Percentiles rank a stretch among this genome's conserved stretches.
phyloP scores from a whole-genome alignment of 768 basidiomycete genomes.

The Mycena vulgaris region DNA sequence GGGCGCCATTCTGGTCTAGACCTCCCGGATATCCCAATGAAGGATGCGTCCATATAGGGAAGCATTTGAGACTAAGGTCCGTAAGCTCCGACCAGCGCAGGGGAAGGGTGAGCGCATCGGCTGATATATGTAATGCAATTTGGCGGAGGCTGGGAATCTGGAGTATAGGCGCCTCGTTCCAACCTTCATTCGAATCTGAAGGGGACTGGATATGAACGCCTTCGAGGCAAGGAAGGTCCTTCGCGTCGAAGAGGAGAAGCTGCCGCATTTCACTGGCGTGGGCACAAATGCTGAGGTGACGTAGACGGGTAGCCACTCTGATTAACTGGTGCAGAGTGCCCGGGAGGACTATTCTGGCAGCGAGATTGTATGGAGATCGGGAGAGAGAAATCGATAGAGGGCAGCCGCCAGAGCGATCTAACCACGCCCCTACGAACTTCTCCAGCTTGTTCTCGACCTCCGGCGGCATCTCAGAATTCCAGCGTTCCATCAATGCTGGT shows the following conservation, averaged over 20 bases:
- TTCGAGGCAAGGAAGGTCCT: not conserved
- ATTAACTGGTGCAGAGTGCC: not conserved
- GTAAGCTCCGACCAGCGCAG: constrained; percentile 19
- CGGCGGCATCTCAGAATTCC: not conserved
- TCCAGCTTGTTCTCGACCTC: not conserved
- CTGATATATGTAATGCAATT: not conserved
- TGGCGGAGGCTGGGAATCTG: not conserved
- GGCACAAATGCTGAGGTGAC: not conserved
- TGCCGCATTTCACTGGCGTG: not conserved
- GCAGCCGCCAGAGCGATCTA: not conserved
- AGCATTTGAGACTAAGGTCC: not conserved
- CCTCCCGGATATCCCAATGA: not conserved
- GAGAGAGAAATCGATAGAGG: constrained; percentile 7
- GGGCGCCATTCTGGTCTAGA: not conserved
- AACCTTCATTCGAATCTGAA: not conserved
- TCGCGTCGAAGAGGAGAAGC: not conserved
- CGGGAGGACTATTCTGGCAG: not conserved
- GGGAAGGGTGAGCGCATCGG: not conserved
- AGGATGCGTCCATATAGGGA: not conserved
- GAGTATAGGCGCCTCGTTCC: not conserved
- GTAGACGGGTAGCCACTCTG: not conserved
- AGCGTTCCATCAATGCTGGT: not conserved
- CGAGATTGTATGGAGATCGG: not conserved
- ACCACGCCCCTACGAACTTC: not conserved
- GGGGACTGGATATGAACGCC: not conserved